Percentiles rank a stretch among this genome's conserved stretches.
Conservation (phyloP, 1,284 basidiomycete genomes). For the Pseudozyma hubeiensis region DNA sequence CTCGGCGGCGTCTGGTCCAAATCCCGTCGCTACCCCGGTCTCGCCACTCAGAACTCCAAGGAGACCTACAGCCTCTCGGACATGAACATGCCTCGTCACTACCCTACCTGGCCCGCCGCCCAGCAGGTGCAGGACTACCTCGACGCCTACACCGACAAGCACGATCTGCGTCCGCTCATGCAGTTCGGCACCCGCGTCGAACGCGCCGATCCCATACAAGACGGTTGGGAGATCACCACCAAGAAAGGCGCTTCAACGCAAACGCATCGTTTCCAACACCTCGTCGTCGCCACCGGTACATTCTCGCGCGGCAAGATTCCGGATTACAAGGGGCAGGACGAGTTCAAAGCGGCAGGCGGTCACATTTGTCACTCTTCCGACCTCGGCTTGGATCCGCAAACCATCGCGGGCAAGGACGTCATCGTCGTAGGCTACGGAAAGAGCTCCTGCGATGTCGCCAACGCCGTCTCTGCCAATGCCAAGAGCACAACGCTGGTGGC, state of each 20-base stretch:
- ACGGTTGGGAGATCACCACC: constrained; percentile 33
- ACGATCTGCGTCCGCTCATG: constrained; percentile 41
- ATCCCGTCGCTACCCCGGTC: constrained; percentile 52
- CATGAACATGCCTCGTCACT: constrained; percentile 57
- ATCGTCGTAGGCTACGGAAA: constrained; percentile 62
- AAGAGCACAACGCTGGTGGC: constrained; percentile 52
- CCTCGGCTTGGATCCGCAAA: constrained; percentile 25
- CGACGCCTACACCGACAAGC: constrained; percentile 48
- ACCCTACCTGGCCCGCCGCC: constrained; percentile 56
- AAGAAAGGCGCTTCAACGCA: constrained; percentile 4
- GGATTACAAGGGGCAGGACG: constrained; percentile 43
- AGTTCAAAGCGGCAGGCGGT: constrained; percentile 47
- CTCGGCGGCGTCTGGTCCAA: constrained; percentile 55
- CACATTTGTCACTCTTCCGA: constrained; percentile 51
- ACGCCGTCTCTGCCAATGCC: constrained; percentile 47
- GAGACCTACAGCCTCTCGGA: constrained; percentile 59
- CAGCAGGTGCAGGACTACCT: constrained; percentile 60
- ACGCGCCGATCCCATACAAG: constrained; percentile 12
- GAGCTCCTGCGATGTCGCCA: constrained; percentile 58
- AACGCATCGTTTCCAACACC: constrained; percentile 25
- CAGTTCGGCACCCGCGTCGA: constrained; percentile 43
- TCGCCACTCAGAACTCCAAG: constrained; percentile 60
- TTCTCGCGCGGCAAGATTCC: constrained; percentile 55
- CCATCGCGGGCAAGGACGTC: constrained; percentile 45
- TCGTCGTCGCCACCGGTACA: constrained; percentile 56